A percentile compares a stretch with the other conserved stretches of the same genome.
Evolutionary conservation across 305 asterid species (phyloP).

Genomic region (Striga hermonthica): DNA sequence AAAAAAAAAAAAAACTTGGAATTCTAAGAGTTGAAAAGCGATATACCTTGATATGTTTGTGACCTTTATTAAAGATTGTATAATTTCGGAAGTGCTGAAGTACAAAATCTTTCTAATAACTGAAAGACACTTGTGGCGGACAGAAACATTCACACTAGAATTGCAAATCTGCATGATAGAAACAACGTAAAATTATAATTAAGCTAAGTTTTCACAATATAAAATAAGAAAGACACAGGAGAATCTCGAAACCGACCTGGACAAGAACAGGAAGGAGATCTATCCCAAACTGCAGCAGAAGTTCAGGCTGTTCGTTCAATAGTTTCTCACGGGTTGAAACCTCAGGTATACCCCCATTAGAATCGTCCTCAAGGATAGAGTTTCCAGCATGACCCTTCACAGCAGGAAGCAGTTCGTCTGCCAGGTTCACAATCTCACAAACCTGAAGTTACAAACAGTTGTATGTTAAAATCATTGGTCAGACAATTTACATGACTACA

Average conservation of each 20-base stretch:
- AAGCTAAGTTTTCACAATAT: not conserved
- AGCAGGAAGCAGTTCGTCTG: constrained; percentile 82
- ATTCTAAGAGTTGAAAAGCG: constrained; percentile 3
- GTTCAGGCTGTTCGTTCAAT: constrained; percentile 74
- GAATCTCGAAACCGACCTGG: constrained; percentile 47
- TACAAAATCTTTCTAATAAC: constrained; percentile 81
- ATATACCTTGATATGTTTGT: constrained; percentile 74
- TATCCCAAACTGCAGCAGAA: constrained; percentile 75
- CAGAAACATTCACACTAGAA: constrained; percentile 82
- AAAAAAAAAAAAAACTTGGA: constrained; percentile 10
- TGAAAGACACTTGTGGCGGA: constrained; percentile 82
- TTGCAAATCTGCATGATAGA: constrained; percentile 60
- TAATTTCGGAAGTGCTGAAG: constrained; percentile 76
- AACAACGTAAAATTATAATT: constrained; percentile 10
- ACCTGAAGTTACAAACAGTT: constrained; percentile 39
- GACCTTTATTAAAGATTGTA: constrained; percentile 52
- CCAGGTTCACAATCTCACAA: constrained; percentile 82
- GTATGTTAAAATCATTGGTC: not conserved
- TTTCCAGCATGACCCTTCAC: constrained; percentile 58
- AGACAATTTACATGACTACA: not conserved
- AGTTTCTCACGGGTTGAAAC: constrained; percentile 63
- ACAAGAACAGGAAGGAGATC: constrained; percentile 75
- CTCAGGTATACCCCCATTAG: constrained; percentile 46
- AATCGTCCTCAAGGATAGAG: constrained; percentile 56
- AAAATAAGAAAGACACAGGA: constrained; percentile 3